Conservation (phyloP, 2,329 filamentous ascomycete genomes). For the Pseudophaeomoniella oleicola region DNA sequence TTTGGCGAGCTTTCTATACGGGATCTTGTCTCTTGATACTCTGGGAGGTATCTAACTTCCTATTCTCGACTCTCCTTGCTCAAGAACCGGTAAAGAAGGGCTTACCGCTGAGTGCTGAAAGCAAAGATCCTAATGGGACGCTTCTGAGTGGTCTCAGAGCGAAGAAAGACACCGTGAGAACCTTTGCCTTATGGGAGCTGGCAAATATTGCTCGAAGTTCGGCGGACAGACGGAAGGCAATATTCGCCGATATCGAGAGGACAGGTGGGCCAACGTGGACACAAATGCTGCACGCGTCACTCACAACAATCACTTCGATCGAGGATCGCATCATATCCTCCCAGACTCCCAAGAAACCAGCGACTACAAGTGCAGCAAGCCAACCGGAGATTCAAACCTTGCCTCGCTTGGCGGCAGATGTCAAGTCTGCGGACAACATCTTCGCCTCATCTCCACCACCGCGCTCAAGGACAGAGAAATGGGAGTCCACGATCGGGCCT, state of each 20-base stretch:
- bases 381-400: constrained; percentile 27
- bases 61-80: constrained; percentile 68
- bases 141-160: constrained; percentile 70
- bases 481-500: constrained; percentile 26
- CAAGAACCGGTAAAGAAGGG: constrained; percentile 71
- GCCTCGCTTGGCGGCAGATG: constrained; percentile 33
- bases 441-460: constrained; percentile 26
- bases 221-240: constrained; percentile 58
- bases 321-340: constrained; percentile 48
- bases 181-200: constrained; percentile 86
- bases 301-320: constrained; percentile 54
- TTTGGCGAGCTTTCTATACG: constrained; percentile 43
- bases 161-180: constrained; percentile 64
- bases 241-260: constrained; percentile 79
- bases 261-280: constrained; percentile 67
- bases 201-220: constrained; percentile 64
- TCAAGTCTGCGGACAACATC: constrained; percentile 29
- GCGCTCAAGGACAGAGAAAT: constrained; percentile 18
- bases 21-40: constrained; percentile 54
- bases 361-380: constrained; percentile 28
- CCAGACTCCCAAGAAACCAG: constrained; percentile 9
- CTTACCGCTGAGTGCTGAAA: constrained; percentile 69
- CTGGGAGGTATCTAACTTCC: constrained; percentile 63
- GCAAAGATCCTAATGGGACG: constrained; percentile 84
- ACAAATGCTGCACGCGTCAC: constrained; percentile 57